These are phyloP conservation scores for Fusarium setosum DNA, from an alignment of 2,329 filamentous ascomycete genomes.

Conservation along the genomic window DNA sequence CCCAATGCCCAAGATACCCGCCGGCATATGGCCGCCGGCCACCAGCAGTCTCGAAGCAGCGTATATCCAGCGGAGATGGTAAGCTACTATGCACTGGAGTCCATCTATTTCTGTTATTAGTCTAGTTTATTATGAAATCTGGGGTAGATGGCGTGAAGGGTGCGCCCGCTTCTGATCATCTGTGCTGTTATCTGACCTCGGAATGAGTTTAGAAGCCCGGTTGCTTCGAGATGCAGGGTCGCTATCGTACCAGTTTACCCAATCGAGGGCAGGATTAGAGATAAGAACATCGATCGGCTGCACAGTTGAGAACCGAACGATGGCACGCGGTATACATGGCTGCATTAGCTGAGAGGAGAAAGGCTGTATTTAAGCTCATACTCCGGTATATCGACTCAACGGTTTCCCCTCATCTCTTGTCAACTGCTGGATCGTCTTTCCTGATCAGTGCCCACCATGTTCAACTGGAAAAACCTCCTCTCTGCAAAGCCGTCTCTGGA, in stretches of 20 bases:
- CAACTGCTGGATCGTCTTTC: not conserved
- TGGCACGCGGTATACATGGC: not conserved
- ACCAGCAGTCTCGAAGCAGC: not conserved
- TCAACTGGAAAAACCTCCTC: constrained; percentile 34
- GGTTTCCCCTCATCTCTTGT: not conserved
- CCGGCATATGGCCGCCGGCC: constrained; percentile 28
- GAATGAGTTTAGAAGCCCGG: constrained; percentile 1
- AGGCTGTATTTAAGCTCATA: constrained; percentile 17
- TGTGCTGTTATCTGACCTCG: constrained; percentile 30
- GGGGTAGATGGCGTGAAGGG: constrained; percentile 18
- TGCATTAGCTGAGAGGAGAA: not conserved
- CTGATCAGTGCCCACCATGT: constrained; percentile 15
- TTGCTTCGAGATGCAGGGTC: constrained; percentile 6
- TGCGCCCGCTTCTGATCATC: not conserved
- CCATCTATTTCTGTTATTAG: constrained; percentile 12
- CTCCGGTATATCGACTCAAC: not conserved
- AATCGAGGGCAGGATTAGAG: not conserved
- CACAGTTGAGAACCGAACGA: not conserved
- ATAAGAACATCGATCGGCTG: not conserved
- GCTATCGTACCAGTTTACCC: constrained; percentile 11
- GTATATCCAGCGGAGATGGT: constrained; percentile 23
- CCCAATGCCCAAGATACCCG: constrained; percentile 7
- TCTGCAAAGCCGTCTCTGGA: constrained; percentile 45
- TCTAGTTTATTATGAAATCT: constrained; percentile 17
- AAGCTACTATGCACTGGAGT: not conserved